Evolutionary conservation across 352 stramenopile genomes (phyloP), one percentile per base, ranked within the genome.

Genomic region (Globisporangium orthogonon): DNA sequence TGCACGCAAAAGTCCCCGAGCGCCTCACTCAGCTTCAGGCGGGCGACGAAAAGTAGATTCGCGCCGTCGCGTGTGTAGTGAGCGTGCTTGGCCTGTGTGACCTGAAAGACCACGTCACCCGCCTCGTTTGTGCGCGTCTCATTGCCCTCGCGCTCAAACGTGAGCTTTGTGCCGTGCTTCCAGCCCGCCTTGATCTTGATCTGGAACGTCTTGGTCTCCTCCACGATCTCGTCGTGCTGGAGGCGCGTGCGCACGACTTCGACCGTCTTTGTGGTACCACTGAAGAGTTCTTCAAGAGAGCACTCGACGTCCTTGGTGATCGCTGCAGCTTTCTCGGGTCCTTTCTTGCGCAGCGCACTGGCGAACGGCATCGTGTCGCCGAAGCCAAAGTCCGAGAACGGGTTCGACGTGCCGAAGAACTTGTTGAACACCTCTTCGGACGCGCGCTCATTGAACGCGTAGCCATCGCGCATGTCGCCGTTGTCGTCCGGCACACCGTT

Each of bases 121-220:
- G 95, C 78, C 63, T 94, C 96, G 55, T 97, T 86, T 40, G 92
- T 94, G 30, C 94, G 90, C 17, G 88, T 79, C 73, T 98, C 84
- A 62, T 95, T 93, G 47, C 80, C 84, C 62, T 95, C 83, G 39
- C 86, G 74, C 70, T 98, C 96, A 58, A 98, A 99, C 11, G 89
- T 97, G 67, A 99, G 97, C 50, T 90, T 84, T 60, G 92, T 98
- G 37, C 93, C 93, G 52, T 91, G 71, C 69, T 98, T 98, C 95
- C 94, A 98, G 17, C 94, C 94, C 2, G 87, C 83, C 59, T 98
- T 97, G 58, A 98, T 74, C 53, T 89, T 86, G 67, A 98, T 75
- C 54, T 91, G 67, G 57, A 97, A 93, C 6, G 82, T 79, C 69
- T 96, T 95, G 60, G 61, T 63, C 52, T 95, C 85, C 5, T 92